Evolutionary conservation across 2,329 filamentous ascomycete species (phyloP), one percentile per base, ranked within the genome.

Genomic region (Corinectria fuckeliana): DNA sequence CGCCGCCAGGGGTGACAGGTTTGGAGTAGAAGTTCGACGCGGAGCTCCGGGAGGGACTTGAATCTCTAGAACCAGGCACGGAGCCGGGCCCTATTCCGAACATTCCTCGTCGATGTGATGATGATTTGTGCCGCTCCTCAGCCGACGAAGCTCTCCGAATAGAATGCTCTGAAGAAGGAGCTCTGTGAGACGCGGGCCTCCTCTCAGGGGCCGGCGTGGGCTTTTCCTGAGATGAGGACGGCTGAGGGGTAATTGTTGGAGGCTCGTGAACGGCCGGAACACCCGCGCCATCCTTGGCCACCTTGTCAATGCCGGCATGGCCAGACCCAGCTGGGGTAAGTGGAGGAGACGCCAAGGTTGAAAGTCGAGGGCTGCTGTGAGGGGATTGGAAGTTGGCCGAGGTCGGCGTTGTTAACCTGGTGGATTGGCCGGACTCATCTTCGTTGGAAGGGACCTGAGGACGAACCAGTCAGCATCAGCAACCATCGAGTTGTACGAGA

Each of bases 261-360:
- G 74, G 71, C 30, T 78, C 76, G 58, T 67, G 67, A 52, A 61
- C 63, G 60, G 81, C 76, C 38, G 80, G 75, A n/a, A 9, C 25
- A 45, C 36, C 20, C 39, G 74, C 70, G 25, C 73, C 77, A 60
- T 71, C 75, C 68, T 65, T 70, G 69, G 69, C 53, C 61, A 71
- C 76, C 44, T 72, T 71, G 16, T 70, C 66, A 3, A 68, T 63
- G 34, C 65, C 72, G 42, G 67, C 72, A 73, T 76, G 77, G 18
- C 78, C 78, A 41, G 92, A 94, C 50, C 88, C 93, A 54, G 92
- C 88, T 16, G 94, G 94, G 11, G 93, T 97, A 51, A 98, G 83
- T 39, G 93, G 93, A 65, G 94, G 94, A 10, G 93, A 96, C 68
- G 94, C 91, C 78, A 96, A 85, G 57, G 90, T 86, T 59, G 88